Evolutionary conservation across 371 early-diverging fungal genomes (phyloP).

Genomic region (Mucor indicus): DNA sequence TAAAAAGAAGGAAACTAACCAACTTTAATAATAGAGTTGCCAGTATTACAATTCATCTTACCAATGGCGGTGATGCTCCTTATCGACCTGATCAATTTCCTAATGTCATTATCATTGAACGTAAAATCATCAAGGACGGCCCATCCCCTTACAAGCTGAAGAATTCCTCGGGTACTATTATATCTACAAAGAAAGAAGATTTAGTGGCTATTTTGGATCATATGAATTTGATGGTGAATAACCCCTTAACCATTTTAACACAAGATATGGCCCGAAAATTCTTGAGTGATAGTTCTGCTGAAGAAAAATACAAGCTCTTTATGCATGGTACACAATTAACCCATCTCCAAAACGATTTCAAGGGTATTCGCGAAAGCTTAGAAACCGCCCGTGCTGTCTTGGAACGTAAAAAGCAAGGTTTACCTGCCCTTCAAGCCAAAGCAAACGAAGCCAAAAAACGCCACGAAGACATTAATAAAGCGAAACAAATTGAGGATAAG

Average conservation of each 20-base stretch:
- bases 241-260: slow-evolving; percentile 88
- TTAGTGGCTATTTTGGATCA: slow-evolving; percentile 82
- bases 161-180: slow-evolving; percentile 51
- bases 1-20: too few relatives aligned
- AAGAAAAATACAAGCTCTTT: slow-evolving; percentile 89
- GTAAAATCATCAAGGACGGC: slow-evolving; percentile 74
- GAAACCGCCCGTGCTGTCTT: slow-evolving; percentile 57
- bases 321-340: slow-evolving; percentile 83
- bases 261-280: slow-evolving; percentile 94
- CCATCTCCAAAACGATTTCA: slow-evolving; percentile 74
- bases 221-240: slow-evolving; percentile 87
- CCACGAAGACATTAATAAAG: slow-evolving; percentile 63
- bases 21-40: slow-evolving; percentile 44
- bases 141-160: slow-evolving; percentile 74
- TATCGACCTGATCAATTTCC: slow-evolving; percentile 82
- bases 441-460: slow-evolving; percentile 60
- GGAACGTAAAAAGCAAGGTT: slow-evolving; percentile 45
- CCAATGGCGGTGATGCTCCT: slow-evolving; percentile 82
- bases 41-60: slow-evolving; percentile 68
- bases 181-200: slow-evolving; percentile 80
- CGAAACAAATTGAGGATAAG: slow-evolving; percentile 57
- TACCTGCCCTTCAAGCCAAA: slow-evolving; percentile 63
- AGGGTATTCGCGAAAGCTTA: slow-evolving; percentile 63
- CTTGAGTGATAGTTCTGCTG: slow-evolving; percentile 72
- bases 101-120: slow-evolving; percentile 76